Evolutionary conservation across 2,329 filamentous ascomycete genomes (phyloP), one percentile per base, ranked within the genome.

Genomic region (Didymella glomerata): DNA sequence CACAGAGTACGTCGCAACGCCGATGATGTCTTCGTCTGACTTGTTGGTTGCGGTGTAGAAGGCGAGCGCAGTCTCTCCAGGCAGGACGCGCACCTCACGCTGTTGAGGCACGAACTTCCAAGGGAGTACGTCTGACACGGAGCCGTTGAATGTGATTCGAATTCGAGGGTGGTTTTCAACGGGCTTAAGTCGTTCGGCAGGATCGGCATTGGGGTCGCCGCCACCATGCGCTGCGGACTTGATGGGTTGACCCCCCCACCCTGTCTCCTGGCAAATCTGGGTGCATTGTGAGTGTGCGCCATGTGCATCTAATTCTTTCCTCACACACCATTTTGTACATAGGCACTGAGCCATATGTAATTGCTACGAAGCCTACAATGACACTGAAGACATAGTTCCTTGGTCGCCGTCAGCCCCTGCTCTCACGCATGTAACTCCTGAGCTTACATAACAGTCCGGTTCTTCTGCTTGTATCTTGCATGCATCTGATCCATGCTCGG

Each of bases 91-190:
- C 51, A 99, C 95, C 82, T 99, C 95, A 57, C 94, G 91, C 82
- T 99, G 95, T 79, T 99, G 95, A 1, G 95, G 95, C 2, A 88
- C 88, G 78, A 99, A 99, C 77, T 97, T 97, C 95, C 95, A 99
- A 0, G 94, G 93, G 27, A 99, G 85, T 0, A 97, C 88, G 75
- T 98, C 95, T 1, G 94, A 98, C 1, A 97, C 93, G 27, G 92
- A 96, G 47, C 93, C 91, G 74, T 93, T 95, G 85, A 99, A 99
- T 25, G 93, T 98, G 65, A 99, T 94, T 61, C 92, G 91, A 71
- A 99, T 90, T 53, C 95, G 91, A 68, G 91, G 91, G 59, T 91
- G 90, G 68, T 87, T 84, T 18, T 87, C 91, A 38, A 97, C 89
- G 16, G 95, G 95, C 46, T 88, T 85, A 44, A 99, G 86, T 54